These are phyloP conservation scores for Stephania cephalantha DNA, from an alignment of 164 flowering plant species.

Conservation along the genomic window DNA sequence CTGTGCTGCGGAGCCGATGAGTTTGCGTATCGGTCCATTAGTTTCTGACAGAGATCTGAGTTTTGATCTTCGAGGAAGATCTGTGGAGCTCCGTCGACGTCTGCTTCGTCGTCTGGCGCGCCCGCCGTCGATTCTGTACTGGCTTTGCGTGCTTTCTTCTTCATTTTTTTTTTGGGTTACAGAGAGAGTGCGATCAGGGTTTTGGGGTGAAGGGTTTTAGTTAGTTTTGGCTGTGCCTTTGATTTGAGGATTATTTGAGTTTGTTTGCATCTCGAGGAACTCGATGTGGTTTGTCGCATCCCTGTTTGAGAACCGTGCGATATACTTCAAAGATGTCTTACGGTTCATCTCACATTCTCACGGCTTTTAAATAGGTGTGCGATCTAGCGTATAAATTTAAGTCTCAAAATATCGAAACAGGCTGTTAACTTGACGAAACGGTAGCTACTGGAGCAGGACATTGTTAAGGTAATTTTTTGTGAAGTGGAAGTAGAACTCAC, in stretches of 20 bases:
- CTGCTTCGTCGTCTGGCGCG: constrained; percentile 5
- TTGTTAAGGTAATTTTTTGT: no score
- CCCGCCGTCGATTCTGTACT: constrained; percentile 6
- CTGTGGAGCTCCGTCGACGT: not conserved
- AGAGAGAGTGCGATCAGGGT: not conserved
- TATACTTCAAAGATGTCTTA: no score
- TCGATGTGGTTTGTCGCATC: no score
- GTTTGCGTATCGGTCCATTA: constrained; percentile 63
- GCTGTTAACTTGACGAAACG: no score
- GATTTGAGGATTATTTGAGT: no score
- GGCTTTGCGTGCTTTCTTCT: constrained; percentile 2
- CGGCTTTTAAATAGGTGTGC: not conserved
- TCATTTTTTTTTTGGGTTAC: not conserved
- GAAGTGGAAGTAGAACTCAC: no score
- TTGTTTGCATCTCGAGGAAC: no score
- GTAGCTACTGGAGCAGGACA: no score
- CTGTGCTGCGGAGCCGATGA: constrained; percentile 90
- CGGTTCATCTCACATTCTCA: no score
- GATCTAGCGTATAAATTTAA: not conserved
- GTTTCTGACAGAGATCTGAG: constrained; percentile 59
- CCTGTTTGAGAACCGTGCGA: no score
- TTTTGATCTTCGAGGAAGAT: constrained; percentile 9
- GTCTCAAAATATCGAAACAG: no score
- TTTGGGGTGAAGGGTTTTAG: not conserved
- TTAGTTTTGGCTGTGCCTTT: no score